A percentile compares a stretch with the other conserved stretches of the same genome.
Evolutionary conservation across 2,329 filamentous ascomycete species (phyloP).

Genomic region (Colletotrichum gigasporum): DNA sequence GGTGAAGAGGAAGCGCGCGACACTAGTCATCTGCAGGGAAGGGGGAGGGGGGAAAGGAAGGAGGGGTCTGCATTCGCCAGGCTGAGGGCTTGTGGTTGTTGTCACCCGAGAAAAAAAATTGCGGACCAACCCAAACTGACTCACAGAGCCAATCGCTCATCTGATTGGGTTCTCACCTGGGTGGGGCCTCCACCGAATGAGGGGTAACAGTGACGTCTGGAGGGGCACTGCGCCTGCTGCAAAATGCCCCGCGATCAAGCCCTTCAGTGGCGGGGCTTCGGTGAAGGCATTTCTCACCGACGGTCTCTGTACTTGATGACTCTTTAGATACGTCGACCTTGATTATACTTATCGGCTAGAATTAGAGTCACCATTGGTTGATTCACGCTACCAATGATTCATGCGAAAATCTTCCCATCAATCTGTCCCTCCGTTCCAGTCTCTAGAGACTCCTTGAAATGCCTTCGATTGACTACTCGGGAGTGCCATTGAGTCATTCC

Average conservation of each 20-base stretch:
- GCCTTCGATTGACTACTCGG: too few relatives aligned
- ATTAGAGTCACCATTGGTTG: not conserved
- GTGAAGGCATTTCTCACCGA: not conserved
- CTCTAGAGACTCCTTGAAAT: too few relatives aligned
- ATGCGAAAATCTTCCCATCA: not conserved
- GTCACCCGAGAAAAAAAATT: slow-evolving; percentile 28
- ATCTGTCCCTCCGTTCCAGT: too few relatives aligned
- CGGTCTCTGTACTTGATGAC: not conserved
- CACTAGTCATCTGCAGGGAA: slow-evolving; percentile 27
- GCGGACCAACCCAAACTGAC: slow-evolving; percentile 13
- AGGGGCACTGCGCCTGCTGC: not conserved
- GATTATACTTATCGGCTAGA: too few relatives aligned
- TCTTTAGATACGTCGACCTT: too few relatives aligned
- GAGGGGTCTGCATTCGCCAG: slow-evolving; percentile 25
- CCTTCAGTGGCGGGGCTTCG: not conserved
- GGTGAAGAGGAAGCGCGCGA: slow-evolving; percentile 22
- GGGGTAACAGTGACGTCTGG: slow-evolving; percentile 11
- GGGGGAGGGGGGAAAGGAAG: slow-evolving; percentile 5
- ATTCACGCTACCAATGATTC: not conserved
- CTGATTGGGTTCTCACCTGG: not conserved
- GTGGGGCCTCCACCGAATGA: not conserved
- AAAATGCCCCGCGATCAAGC: not conserved
- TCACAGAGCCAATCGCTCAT: not conserved
- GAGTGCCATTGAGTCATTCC: too few relatives aligned
- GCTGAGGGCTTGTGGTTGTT: slow-evolving; percentile 3